Percentiles rank a stretch among this genome's conserved stretches.
Evolutionary conservation across 202 grass and related monocot genomes (phyloP).

Genomic region (Eragrostis tef): DNA sequence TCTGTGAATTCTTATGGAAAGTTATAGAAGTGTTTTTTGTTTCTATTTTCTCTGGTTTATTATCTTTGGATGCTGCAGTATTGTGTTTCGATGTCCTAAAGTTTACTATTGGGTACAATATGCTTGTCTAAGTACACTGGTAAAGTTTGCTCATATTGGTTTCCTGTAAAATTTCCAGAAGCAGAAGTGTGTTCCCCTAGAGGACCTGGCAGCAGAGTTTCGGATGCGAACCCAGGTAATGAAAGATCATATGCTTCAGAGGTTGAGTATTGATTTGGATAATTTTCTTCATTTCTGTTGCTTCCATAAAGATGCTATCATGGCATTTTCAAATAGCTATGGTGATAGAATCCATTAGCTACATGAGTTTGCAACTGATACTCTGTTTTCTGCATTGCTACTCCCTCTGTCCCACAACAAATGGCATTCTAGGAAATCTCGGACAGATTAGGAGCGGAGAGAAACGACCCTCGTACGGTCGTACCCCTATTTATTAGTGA

Average conservation of each 20-base stretch:
- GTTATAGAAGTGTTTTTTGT: background rate
- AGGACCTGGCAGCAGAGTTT: conserved; percentile 93
- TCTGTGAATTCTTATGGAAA: conserved; percentile 10
- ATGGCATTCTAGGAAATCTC: too few species aligned
- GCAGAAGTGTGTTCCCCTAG: conserved; percentile 94
- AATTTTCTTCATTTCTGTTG: background rate
- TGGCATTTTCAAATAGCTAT: conserved; percentile 5
- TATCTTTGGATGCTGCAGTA: background rate
- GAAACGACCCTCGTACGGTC: too few species aligned
- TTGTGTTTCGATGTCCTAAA: background rate
- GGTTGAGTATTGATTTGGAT: background rate
- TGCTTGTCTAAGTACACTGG: conserved; percentile 22
- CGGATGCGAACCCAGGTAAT: conserved; percentile 88
- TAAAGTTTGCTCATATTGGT: conserved; percentile 27
- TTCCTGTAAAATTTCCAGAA: conserved; percentile 56
- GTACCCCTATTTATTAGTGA: too few species aligned
- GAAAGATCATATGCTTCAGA: conserved; percentile 19
- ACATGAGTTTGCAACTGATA: background rate
- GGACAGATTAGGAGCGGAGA: too few species aligned
- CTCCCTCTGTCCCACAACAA: too few species aligned
- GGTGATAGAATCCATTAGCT: background rate
- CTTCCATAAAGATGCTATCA: conserved; percentile 4
- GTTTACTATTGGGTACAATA: conserved; percentile 17
- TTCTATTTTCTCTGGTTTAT: conserved; percentile 3
- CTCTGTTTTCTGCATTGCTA: conserved; percentile 13